Base-by-base conservation (phyloP, 306 rosid species). In the Cucurbita ficifolia region DNA sequence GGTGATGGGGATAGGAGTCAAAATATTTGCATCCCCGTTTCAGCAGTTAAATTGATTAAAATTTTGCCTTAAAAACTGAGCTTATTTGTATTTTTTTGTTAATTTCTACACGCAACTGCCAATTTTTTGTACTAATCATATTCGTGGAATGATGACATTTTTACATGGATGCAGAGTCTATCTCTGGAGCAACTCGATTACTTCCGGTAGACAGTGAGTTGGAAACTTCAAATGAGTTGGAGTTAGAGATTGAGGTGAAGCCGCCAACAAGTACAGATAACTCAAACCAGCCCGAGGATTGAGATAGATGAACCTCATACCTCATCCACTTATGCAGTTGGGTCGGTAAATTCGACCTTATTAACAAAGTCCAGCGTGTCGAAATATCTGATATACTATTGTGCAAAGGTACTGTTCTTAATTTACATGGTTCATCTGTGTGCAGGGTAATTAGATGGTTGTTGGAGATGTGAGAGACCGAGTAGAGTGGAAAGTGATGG, bases 181-280 rank as follows among this genome's bases (percentile, higher is more conserved):
- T 43, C 6, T 65, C 52, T 45, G 80, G 33, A 70, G 9, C 79
- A 33, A 60, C 42, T 7, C 58, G 55, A 16, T 29, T 48, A 5
- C 17, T 59, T 70, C 59, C 59, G 1, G 76, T 76, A 62, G 89
- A 72, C 68, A 43, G 18, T 70, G 89, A 86, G 74, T 68, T 76
- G 29, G 81, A 75, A 38, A 74, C 36, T 8, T 75, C 86, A 64
- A 83, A 75, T 8, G 84, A 81, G 78, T 65, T 71, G 79, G 90
- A 87, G 56, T 64, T 79, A 48, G 84, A 80, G 21, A 76, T 82
- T 50, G 81, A 79, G 6, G 87, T 87, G 75, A 84, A 88, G 88
- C 79, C 84, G 60, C 17, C 79, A 53, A 65, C 81, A 39, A 52
- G 73, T 72, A 70, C 87, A 69, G 86, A 54, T 52, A 76, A 70